These are phyloP conservation scores for Crocinoboletus sp. DNA, from an alignment of 1,284 basidiomycete genomes.

Conservation along the genomic window DNA sequence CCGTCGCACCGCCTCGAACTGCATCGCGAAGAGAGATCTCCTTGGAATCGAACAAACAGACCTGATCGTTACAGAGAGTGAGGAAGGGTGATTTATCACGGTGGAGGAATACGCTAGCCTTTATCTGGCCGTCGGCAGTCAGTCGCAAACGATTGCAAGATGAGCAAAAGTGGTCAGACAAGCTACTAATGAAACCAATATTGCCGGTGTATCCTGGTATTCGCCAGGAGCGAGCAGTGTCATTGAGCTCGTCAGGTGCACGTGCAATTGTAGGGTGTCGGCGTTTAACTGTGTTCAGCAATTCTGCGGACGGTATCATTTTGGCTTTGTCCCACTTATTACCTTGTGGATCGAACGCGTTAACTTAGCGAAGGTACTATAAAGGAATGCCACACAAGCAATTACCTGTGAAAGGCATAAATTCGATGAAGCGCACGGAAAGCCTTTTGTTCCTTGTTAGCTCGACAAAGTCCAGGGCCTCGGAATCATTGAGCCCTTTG, in stretches of 20 bases:
- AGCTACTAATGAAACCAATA: slow-evolving; percentile 87
- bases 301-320: slow-evolving; percentile 69
- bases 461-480: slow-evolving; percentile 75
- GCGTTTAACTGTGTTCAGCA: slow-evolving; percentile 48
- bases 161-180: slow-evolving; percentile 90
- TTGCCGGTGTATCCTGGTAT: slow-evolving; percentile 71
- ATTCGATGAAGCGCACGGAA: slow-evolving; percentile 86
- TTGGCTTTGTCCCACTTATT: slow-evolving; percentile 84
- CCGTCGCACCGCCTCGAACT: slow-evolving; percentile 59
- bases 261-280: slow-evolving; percentile 49
- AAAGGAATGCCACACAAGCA: slow-evolving; percentile 3
- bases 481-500: slow-evolving; percentile 74
- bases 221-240: slow-evolving; percentile 77
- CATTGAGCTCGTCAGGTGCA: slow-evolving; percentile 64
- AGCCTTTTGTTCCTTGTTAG: slow-evolving; percentile 62
- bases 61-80: slow-evolving; percentile 39
- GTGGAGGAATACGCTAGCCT: slow-evolving; percentile 43
- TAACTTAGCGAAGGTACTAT: slow-evolving; percentile 4
- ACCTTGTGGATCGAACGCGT: slow-evolving; percentile 40
- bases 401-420: slow-evolving; percentile 88
- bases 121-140: slow-evolving; percentile 87
- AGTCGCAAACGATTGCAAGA: slow-evolving; percentile 82
- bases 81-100: slow-evolving; percentile 2
- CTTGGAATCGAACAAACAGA: slow-evolving; percentile 83
- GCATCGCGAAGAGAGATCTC: slow-evolving; percentile 79